Percentiles rank a stretch among this genome's conserved stretches.
These are phyloP conservation scores for Protostelium mycophagum DNA, from an alignment of 78 protist species.

Conservation along the genomic window DNA sequence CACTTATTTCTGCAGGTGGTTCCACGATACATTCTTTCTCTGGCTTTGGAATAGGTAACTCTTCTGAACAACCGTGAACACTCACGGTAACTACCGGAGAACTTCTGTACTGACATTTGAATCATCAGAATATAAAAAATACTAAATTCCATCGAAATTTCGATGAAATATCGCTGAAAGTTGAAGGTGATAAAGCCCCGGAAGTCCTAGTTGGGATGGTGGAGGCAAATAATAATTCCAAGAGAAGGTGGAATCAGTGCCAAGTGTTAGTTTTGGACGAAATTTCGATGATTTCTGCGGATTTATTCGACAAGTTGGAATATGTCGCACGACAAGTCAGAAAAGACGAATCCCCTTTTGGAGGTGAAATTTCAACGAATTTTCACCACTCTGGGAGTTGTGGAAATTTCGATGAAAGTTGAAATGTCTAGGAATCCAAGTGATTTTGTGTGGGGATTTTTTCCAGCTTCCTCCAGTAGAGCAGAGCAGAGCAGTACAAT, in stretches of 20 bases:
- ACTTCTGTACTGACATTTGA: too few relatives aligned
- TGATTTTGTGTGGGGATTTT: conserved; percentile 79
- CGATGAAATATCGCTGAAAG: not conserved
- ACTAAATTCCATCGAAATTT: too few relatives aligned
- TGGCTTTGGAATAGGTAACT: conserved; percentile 28
- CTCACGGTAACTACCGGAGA: too few relatives aligned
- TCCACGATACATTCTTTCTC: conserved; percentile 74
- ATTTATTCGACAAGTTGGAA: conserved; percentile 72
- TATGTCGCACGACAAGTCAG: conserved; percentile 35
- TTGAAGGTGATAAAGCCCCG: not conserved
- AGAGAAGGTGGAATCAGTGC: conserved; percentile 29
- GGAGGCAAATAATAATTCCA: conserved; percentile 1
- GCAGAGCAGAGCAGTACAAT: not conserved
- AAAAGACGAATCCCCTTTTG: conserved; percentile 50
- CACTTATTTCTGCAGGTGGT: conserved; percentile 54
- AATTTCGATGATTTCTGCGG: conserved; percentile 70
- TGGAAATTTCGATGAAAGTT: not conserved
- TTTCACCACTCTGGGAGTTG: not conserved
- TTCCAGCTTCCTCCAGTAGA: conserved; percentile 79
- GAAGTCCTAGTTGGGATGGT: conserved; percentile 5
- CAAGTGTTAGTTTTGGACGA: conserved; percentile 78
- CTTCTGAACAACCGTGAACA: not conserved
- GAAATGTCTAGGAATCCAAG: conserved; percentile 75
- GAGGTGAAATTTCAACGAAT: too few relatives aligned
- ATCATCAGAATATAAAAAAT: too few relatives aligned